Evolutionary conservation across 768 basidiomycete genomes (phyloP).

Genomic region (Lactifluus volemus): DNA sequence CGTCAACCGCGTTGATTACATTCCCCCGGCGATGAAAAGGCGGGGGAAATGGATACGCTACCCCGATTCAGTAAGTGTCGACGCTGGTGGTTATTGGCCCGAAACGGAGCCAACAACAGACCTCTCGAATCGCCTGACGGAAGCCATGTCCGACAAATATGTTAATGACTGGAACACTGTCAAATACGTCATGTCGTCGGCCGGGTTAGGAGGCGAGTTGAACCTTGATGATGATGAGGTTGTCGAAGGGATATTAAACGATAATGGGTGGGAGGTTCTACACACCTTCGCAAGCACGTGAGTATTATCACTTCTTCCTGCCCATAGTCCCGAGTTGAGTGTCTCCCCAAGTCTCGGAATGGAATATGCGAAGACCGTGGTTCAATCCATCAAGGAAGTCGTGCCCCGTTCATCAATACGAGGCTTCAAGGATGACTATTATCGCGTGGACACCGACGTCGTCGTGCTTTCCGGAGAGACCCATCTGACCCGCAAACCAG

Average conservation of each 20-base stretch:
- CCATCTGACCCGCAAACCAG: slow-evolving; percentile 34
- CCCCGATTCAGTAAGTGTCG: slow-evolving; percentile 15
- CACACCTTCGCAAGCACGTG: slow-evolving; percentile 35
- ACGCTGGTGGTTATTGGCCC: slow-evolving; percentile 12
- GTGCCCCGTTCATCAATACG: slow-evolving; percentile 29
- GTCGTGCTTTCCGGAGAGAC: slow-evolving; percentile 34
- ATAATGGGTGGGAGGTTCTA: slow-evolving; percentile 34
- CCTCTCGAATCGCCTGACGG: neutral
- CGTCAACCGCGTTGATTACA: slow-evolving; percentile 31
- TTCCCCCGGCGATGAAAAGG: slow-evolving; percentile 27
- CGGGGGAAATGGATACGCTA: slow-evolving; percentile 27
- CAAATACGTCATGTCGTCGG: neutral
- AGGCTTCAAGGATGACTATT: slow-evolving; percentile 35
- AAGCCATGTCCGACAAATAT: neutral
- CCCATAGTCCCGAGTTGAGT: neutral
- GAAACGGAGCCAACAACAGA: neutral
- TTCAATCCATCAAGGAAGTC: slow-evolving; percentile 31
- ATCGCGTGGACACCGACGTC: slow-evolving; percentile 29
- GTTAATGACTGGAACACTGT: slow-evolving; percentile 5
- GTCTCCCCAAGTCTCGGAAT: slow-evolving; percentile 29
- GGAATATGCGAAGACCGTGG: slow-evolving; percentile 37
- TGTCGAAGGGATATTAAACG: slow-evolving; percentile 28
- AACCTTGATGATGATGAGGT: slow-evolving; percentile 23
- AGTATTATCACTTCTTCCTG: slow-evolving; percentile 19
- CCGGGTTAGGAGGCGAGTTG: neutral